A percentile compares a stretch with the other conserved stretches of the same genome.
Evolutionary conservation across 2,329 filamentous ascomycete genomes (phyloP).

Genomic region (Ophiostoma sp.): DNA sequence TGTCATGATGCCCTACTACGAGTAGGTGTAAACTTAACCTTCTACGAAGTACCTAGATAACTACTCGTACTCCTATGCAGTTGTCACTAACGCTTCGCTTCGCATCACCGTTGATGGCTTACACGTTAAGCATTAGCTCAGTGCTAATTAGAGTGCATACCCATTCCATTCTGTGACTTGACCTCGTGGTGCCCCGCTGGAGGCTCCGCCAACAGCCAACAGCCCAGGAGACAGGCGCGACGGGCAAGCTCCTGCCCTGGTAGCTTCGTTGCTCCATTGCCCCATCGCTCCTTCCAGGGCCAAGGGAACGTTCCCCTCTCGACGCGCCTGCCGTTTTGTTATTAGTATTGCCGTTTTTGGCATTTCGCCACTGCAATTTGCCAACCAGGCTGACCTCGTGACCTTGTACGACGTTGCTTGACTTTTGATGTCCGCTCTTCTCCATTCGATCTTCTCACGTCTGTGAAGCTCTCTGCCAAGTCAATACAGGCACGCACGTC

Average conservation of each 20-base stretch:
- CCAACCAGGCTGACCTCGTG: background rate
- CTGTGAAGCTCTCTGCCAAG: background rate
- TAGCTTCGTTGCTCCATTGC: background rate
- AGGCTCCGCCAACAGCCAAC: background rate
- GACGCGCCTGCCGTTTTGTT: background rate
- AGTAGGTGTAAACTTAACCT: no score
- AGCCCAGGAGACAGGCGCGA: background rate
- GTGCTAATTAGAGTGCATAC: background rate
- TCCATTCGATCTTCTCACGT: background rate
- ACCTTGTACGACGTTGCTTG: background rate
- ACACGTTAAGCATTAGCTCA: no score
- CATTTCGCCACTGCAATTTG: background rate
- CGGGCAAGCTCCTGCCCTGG: background rate
- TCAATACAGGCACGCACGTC: background rate
- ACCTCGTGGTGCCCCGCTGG: background rate
- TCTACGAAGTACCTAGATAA: no score
- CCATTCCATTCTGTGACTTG: background rate
- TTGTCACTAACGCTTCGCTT: no score
- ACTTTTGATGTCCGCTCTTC: background rate
- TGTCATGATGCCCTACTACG: no score
- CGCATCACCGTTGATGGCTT: no score
- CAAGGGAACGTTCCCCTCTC: background rate
- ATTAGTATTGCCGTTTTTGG: constrained; percentile 8
- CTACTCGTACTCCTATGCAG: no score
- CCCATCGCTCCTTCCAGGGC: background rate